Percentiles rank a stretch among this genome's conserved stretches.
phyloP scores from a whole-genome alignment of 768 basidiomycete species.

The Terana coerulea region DNA sequence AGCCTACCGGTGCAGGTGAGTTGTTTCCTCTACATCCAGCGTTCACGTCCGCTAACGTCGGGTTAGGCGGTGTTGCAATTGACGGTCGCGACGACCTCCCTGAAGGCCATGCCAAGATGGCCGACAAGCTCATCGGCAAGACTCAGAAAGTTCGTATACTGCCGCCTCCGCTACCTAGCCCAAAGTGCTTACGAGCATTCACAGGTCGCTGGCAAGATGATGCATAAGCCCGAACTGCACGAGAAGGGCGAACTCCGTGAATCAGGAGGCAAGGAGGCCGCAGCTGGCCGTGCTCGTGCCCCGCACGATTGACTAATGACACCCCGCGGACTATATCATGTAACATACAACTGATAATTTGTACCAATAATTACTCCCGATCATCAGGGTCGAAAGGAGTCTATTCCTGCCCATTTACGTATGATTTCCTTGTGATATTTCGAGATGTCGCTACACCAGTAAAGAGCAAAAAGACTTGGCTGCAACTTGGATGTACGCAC shows the following conservation, averaged over 20 bases:
- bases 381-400: no score
- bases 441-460: no score
- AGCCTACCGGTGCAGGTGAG: constrained; percentile 29
- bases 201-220: constrained; percentile 51
- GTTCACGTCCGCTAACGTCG: background rate
- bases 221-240: constrained; percentile 44
- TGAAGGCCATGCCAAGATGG: constrained; percentile 37
- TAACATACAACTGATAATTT: no score
- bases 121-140: constrained; percentile 58
- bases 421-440: no score
- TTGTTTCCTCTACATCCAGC: constrained; percentile 12
- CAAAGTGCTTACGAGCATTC: background rate
- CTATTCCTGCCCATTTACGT: no score
- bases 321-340: no score
- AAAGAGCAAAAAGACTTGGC: no score
- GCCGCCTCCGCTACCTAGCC: background rate
- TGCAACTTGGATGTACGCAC: no score
- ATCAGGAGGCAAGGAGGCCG: constrained; percentile 47
- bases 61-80: constrained; percentile 32
- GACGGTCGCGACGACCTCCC: constrained; percentile 31
- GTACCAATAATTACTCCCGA: no score
- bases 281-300: constrained; percentile 35
- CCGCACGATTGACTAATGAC: constrained; percentile 40
- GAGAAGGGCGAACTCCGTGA: constrained; percentile 57
- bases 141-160: constrained; percentile 37